phyloP scores from a whole-genome alignment of 208 protist genomes.

The Leishmania martiniquensis region DNA sequence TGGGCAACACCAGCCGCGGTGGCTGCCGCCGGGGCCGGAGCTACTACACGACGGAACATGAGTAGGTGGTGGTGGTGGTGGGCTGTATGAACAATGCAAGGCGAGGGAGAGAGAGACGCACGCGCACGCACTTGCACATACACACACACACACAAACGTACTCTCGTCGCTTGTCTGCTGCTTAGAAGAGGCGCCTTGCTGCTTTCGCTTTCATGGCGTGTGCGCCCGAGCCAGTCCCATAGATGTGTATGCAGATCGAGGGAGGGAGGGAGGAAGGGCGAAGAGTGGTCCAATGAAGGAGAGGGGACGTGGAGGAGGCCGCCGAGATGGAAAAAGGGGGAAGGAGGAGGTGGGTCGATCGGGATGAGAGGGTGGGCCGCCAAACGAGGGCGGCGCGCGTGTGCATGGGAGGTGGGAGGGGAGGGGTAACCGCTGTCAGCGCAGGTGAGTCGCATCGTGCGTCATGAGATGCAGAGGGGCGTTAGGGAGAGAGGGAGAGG shows the following conservation, averaged over 20 bases:
- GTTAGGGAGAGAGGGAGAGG: neutral
- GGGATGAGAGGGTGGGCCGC: neutral
- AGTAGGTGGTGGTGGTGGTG: neutral
- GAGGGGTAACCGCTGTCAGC: neutral
- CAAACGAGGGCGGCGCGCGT: neutral
- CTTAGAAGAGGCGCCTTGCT: too few species aligned
- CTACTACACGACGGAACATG: conserved; percentile 66
- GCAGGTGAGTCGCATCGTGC: neutral
- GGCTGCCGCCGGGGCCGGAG: conserved; percentile 16
- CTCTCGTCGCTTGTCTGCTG: too few species aligned
- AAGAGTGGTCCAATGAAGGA: neutral
- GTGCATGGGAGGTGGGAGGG: neutral
- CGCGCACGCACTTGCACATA: neutral
- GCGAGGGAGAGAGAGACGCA: neutral
- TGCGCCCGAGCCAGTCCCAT: too few species aligned
- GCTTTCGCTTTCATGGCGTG: too few species aligned
- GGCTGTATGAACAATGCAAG: neutral
- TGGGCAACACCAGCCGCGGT: conserved; percentile 30
- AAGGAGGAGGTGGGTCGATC: neutral
- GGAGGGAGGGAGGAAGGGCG: neutral
- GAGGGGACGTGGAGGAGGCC: neutral
- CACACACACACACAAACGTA: too few species aligned
- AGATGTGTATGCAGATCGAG: neutral
- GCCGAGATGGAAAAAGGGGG: neutral
- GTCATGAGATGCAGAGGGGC: neutral